Evolutionary conservation across 2,329 filamentous ascomycete species (phyloP).

Genomic region (Colletotrichum godetiae): DNA sequence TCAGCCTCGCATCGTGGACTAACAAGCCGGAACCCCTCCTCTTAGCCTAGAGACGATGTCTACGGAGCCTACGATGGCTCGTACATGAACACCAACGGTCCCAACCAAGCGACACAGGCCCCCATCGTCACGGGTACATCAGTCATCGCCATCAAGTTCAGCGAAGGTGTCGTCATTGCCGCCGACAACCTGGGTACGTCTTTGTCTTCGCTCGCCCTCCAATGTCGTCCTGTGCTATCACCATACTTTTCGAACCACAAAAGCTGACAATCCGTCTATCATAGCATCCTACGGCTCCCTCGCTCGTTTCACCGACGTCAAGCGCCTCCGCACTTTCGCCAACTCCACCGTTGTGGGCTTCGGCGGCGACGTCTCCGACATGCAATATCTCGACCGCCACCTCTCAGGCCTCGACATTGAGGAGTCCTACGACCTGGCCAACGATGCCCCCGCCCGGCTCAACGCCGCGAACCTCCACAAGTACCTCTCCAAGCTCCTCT

Average conservation of each 20-base stretch:
- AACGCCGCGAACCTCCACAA: constrained; percentile 96
- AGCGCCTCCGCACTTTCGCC: constrained; percentile 92
- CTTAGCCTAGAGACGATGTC: constrained; percentile 93
- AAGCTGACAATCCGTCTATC: constrained; percentile 23
- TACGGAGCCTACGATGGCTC: constrained; percentile 94
- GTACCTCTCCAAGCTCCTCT: constrained; percentile 95
- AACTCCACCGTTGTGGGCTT: constrained; percentile 88
- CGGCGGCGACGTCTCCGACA: constrained; percentile 97
- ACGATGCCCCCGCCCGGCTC: constrained; percentile 64
- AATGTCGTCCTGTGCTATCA: not conserved
- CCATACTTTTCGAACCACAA: not conserved
- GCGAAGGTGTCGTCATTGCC: constrained; percentile 94
- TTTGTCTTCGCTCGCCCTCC: constrained; percentile 1
- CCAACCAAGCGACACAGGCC: constrained; percentile 88
- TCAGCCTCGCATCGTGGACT: constrained; percentile 32
- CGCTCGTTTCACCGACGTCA: constrained; percentile 95
- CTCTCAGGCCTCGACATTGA: constrained; percentile 87
- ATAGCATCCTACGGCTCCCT: constrained; percentile 96
- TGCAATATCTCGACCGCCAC: constrained; percentile 97
- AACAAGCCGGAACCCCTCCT: constrained; percentile 29
- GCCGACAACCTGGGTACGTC: constrained; percentile 91
- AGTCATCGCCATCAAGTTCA: constrained; percentile 94
- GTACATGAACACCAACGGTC: constrained; percentile 78
- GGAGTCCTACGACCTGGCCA: constrained; percentile 79
- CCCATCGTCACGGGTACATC: constrained; percentile 97